Evolutionary conservation across 2,329 filamentous ascomycete species (phyloP), one percentile per base, ranked within the genome.

Genomic region (Pestalotiopsis sp.): DNA sequence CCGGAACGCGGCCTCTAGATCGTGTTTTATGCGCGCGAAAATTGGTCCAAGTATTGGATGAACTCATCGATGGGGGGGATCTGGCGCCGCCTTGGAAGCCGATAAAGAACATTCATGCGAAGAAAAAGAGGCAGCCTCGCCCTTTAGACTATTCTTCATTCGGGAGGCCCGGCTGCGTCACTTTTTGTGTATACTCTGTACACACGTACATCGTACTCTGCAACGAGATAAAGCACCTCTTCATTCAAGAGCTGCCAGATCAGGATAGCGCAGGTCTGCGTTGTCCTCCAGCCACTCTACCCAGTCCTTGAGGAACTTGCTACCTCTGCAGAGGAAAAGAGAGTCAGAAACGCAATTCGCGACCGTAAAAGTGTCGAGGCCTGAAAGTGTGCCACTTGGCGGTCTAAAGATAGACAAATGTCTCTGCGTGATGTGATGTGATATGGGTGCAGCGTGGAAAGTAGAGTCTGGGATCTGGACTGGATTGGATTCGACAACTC

Each of bases 211-310:
- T 7, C 27, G 27, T 31, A 2, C 27, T 31, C 7, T 31, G 27
- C 27, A 31, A 31, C 27, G 27, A 31, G 78, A 74, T 77, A 68
- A 72, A 68, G 27, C 74, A 74, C 45, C 72, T 68, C 17, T 17
- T 39, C 39, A 38, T 7, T 57, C 69, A 45, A 86, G 71, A 13
- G 79, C 79, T 6, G 83, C 79, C 52, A 90, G 77, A 77, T 96
- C 92, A 3, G 95, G 94, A 81, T 98, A 98, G 77, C 96, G 86
- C 73, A 98, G 82, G 82, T 98, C 95, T 7, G 94, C 92, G 75
- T 97, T 85, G 72, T 97, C 93, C 80, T 98, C 95, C 38, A 98
- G 84, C 79, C 92, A 95, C 11, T 86, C 88, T 93, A 98, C 97
- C 96, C 95, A 98, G 70, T 86, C 86, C 80, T 93, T 94, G 70